phyloP scores from a whole-genome alignment of 371 early-diverging fungal genomes.

The Furculomyces boomerangus region DNA sequence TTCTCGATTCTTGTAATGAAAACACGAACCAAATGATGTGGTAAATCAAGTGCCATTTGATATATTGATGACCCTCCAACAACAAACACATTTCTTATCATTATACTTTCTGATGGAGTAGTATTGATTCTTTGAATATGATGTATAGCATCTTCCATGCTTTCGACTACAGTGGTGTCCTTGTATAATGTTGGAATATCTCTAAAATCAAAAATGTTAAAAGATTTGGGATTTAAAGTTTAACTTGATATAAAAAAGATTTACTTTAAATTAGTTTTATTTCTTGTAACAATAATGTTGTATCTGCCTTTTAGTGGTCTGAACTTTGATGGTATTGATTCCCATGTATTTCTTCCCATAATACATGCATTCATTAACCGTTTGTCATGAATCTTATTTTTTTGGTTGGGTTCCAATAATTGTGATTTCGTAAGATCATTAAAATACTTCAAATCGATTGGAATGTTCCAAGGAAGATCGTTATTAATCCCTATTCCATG shows the following conservation, averaged over 20 bases:
- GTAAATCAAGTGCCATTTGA: slow-evolving; percentile 7
- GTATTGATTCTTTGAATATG: not conserved
- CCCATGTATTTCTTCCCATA: slow-evolving; percentile 83
- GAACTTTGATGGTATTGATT: slow-evolving; percentile 56
- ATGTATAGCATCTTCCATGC: not conserved
- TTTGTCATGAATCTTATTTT: not conserved
- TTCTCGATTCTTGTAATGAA: slow-evolving; percentile 12
- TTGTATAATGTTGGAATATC: not conserved
- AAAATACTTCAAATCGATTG: slow-evolving; percentile 73
- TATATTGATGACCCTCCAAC: slow-evolving; percentile 15
- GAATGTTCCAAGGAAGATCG: slow-evolving; percentile 68
- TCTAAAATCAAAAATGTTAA: not conserved
- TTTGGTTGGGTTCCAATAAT: not conserved
- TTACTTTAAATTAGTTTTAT: slow-evolving; percentile 6
- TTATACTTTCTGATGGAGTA: not conserved
- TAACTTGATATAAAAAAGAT: no score
- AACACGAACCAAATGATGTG: slow-evolving; percentile 6
- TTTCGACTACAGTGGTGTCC: not conserved
- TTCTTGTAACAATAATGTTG: slow-evolving; percentile 65
- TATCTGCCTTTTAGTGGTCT: slow-evolving; percentile 53
- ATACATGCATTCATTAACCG: slow-evolving; percentile 47
- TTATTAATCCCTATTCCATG: slow-evolving; percentile 59
- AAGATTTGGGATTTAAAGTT: not conserved
- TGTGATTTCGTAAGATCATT: slow-evolving; percentile 33
- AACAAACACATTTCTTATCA: slow-evolving; percentile 15